These are phyloP conservation scores for Hymenoscyphus fraxineus DNA, from an alignment of 2,329 filamentous ascomycete genomes.

Conservation along the genomic window DNA sequence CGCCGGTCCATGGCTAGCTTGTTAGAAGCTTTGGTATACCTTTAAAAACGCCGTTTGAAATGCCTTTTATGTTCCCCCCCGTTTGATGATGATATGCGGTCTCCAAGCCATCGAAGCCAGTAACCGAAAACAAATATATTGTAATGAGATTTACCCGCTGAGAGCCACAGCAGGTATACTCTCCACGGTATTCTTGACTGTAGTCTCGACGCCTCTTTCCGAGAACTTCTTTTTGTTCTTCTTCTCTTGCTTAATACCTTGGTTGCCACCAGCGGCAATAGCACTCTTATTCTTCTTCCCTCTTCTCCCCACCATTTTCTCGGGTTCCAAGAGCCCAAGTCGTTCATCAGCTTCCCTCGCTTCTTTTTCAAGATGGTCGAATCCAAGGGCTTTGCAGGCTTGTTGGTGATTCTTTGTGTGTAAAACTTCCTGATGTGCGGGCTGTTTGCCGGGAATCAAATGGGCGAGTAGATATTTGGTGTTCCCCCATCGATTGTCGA, in stretches of 20 bases:
- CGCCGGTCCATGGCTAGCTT: conserved; percentile 5
- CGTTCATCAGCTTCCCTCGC: conserved; percentile 61
- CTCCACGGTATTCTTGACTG: conserved; percentile 5
- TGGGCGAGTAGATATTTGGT: conserved; percentile 88
- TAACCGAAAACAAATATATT: not conserved
- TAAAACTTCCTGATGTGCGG: conserved; percentile 58
- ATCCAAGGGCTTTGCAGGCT: conserved; percentile 60
- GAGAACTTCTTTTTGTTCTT: conserved; percentile 24
- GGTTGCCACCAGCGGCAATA: conserved; percentile 47
- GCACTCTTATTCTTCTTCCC: conserved; percentile 36
- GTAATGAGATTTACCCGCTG: not conserved
- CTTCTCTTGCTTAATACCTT: conserved; percentile 37
- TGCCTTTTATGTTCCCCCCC: not conserved
- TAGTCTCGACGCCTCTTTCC: conserved; percentile 21
- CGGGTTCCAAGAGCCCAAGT: conserved; percentile 28
- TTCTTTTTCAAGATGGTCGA: conserved; percentile 58
- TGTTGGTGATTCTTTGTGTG: conserved; percentile 68
- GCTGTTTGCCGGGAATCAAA: conserved; percentile 76
- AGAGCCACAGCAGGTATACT: conserved; percentile 3
- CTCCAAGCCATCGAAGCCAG: too few species aligned
- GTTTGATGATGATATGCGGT: not conserved
- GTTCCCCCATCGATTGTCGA: conserved; percentile 85
- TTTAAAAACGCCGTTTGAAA: not conserved
- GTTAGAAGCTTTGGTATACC: not conserved
- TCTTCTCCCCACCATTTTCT: conserved; percentile 19